Evolutionary conservation across 768 basidiomycete species (phyloP).

Genomic region (Bullera alba): DNA sequence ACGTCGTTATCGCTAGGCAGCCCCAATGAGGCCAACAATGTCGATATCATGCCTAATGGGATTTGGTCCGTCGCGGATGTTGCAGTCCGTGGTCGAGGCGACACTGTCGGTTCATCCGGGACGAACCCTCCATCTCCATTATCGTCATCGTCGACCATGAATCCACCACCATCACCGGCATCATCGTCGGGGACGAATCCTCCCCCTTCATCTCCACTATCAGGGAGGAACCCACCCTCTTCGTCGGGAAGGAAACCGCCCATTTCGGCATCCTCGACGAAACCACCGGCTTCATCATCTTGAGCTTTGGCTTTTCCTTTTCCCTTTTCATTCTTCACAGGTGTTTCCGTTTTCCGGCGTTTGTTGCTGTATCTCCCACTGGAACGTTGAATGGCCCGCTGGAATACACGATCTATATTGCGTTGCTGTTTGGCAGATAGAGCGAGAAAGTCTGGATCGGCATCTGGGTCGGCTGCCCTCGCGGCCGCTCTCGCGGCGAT

Average conservation of each 20-base stretch:
- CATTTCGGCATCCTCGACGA: neutral
- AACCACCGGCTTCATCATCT: constrained; percentile 7
- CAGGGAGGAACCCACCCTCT: constrained; percentile 14
- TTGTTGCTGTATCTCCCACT: constrained; percentile 11
- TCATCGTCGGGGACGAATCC: constrained; percentile 11
- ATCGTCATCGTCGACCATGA: constrained; percentile 20
- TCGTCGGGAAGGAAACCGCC: neutral
- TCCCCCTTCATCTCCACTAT: constrained; percentile 11
- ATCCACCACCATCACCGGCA: constrained; percentile 20
- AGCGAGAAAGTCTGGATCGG: constrained; percentile 39
- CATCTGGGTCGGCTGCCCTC: constrained; percentile 7
- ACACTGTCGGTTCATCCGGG: neutral
- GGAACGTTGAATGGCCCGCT: constrained; percentile 14
- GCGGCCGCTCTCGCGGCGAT: too few species aligned
- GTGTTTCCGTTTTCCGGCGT: constrained; percentile 17
- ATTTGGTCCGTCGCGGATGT: constrained; percentile 8
- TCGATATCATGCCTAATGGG: constrained; percentile 30
- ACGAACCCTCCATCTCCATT: constrained; percentile 13
- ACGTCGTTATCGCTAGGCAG: constrained; percentile 43
- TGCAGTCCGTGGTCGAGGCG: neutral
- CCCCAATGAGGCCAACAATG: constrained; percentile 28
- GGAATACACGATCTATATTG: constrained; percentile 35
- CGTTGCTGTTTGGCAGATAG: constrained; percentile 21
- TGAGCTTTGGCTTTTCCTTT: neutral
- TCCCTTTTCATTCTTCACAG: neutral